phyloP scores from a whole-genome alignment of 441 rosid genomes.

The Isatis lusitanica region DNA sequence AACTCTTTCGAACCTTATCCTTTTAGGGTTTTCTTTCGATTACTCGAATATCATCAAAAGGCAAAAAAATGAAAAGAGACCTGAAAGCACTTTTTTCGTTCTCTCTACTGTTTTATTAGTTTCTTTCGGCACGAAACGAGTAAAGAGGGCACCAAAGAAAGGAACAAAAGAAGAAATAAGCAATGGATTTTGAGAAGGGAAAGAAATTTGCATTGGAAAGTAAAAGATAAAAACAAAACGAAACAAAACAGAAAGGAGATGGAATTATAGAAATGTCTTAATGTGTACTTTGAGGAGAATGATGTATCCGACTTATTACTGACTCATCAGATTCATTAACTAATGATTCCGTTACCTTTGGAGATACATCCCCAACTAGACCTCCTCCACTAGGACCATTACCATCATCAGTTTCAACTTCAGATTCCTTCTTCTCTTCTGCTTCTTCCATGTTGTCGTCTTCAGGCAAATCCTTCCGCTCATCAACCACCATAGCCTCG shows the following conservation, averaged over 20 bases:
- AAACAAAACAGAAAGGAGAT: conserved; percentile 24
- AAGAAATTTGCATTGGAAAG: conserved; percentile 7
- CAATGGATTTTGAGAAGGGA: background rate
- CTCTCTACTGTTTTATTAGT: conserved; percentile 10
- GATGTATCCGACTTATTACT: conserved; percentile 90
- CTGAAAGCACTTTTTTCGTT: background rate
- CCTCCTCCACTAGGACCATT: conserved; percentile 7
- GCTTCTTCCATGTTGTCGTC: conserved; percentile 32
- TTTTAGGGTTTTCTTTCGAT: background rate
- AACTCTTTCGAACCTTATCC: background rate
- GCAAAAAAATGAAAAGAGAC: background rate
- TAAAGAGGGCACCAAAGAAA: conserved; percentile 20
- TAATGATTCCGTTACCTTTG: conserved; percentile 45
- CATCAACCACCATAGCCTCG: conserved; percentile 19
- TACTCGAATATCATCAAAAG: conserved; percentile 6
- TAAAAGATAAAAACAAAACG: background rate
- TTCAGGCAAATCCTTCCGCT: conserved; percentile 25
- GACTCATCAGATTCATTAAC: conserved; percentile 38
- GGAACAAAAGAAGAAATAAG: background rate
- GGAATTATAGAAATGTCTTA: conserved; percentile 65
- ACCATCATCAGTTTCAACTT: conserved; percentile 33
- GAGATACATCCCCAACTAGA: conserved; percentile 48
- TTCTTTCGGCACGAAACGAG: conserved; percentile 14
- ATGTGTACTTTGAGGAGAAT: conserved; percentile 98
- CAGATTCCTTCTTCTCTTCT: conserved; percentile 23